Conservation (phyloP, 495 filamentous ascomycete species). For the Thermothielavioides terrestris region DNA sequence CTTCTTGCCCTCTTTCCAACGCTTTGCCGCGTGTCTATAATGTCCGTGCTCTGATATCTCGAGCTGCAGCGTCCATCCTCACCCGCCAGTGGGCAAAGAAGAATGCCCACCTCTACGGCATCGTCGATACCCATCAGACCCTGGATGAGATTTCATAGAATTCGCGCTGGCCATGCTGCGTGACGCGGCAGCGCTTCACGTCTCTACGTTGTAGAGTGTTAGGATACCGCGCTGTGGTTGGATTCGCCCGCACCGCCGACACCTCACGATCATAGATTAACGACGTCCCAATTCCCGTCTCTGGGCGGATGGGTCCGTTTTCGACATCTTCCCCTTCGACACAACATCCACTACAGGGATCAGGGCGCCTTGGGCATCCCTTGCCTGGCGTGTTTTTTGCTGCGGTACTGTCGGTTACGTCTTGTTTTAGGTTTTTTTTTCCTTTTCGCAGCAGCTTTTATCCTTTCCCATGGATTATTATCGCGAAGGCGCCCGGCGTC, state of each 20-base stretch:
- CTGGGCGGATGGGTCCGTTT: conserved; percentile 8
- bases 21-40: background rate
- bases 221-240: conserved; percentile 27
- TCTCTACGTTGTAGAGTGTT: conserved; percentile 14
- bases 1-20: background rate
- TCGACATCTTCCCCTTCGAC: conserved; percentile 13
- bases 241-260: conserved; percentile 21
- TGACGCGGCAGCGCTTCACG: background rate
- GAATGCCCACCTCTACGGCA: conserved; percentile 41
- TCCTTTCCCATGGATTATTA: conserved; percentile 16
- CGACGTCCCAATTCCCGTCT: conserved; percentile 12
- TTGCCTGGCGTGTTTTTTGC: conserved; percentile 4
- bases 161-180: background rate
- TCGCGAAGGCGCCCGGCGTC: conserved; percentile 24
- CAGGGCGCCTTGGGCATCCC: conserved; percentile 6
- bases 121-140: conserved; percentile 31
- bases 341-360: conserved; percentile 8
- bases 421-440: conserved; percentile 8
- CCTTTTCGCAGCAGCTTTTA: conserved; percentile 3
- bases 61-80: conserved; percentile 68
- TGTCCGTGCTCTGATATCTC: conserved; percentile 10
- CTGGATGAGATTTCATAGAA: conserved; percentile 34
- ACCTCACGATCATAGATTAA: conserved; percentile 17
- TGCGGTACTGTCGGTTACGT: conserved; percentile 15
- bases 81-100: conserved; percentile 91